A percentile compares a stretch with the other conserved stretches of the same genome.
Evolutionary conservation across 2,329 filamentous ascomycete species (phyloP).

Genomic region (Penicillium sp.): DNA sequence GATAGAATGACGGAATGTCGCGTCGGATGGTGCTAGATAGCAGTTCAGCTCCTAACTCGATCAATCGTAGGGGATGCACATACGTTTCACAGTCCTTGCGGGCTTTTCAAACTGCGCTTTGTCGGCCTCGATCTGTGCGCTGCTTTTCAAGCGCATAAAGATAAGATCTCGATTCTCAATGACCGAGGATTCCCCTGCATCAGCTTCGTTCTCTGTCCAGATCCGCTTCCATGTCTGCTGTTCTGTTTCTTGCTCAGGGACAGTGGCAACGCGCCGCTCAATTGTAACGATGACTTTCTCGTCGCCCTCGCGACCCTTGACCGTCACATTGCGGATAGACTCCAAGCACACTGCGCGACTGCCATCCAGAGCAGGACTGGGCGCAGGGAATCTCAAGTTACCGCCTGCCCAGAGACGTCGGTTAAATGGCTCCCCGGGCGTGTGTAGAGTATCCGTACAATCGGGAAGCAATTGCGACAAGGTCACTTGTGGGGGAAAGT

Average conservation of each 20-base stretch:
- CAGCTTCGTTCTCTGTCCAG: slow-evolving; percentile 47
- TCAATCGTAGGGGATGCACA: slow-evolving; percentile 14
- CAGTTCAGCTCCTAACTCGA: slow-evolving; percentile 18
- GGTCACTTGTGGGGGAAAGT: slow-evolving; percentile 74
- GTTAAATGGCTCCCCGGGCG: slow-evolving; percentile 70
- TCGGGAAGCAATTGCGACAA: slow-evolving; percentile 69
- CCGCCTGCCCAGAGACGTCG: slow-evolving; percentile 91
- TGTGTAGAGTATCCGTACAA: slow-evolving; percentile 80
- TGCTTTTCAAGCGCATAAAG: slow-evolving; percentile 59
- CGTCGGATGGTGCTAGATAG: slow-evolving; percentile 48
- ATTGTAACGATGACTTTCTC: slow-evolving; percentile 64
- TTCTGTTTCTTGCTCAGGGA: slow-evolving; percentile 40
- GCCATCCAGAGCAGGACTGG: slow-evolving; percentile 35
- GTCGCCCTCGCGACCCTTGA: slow-evolving; percentile 55
- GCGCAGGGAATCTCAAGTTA: slow-evolving; percentile 57
- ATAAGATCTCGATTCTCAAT: slow-evolving; percentile 64
- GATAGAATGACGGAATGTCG: slow-evolving; percentile 61
- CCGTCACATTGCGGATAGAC: slow-evolving; percentile 48
- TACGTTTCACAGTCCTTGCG: slow-evolving; percentile 40
- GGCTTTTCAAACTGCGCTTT: slow-evolving; percentile 25
- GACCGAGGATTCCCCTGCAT: slow-evolving; percentile 48
- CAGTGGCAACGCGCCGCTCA: slow-evolving; percentile 53
- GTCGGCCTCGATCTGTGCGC: slow-evolving; percentile 34
- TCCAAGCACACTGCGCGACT: slow-evolving; percentile 48
- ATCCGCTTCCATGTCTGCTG: slow-evolving; percentile 43